Evolutionary conservation across 2,329 filamentous ascomycete species (phyloP).

Genomic region (Botrytis sinoallii): DNA sequence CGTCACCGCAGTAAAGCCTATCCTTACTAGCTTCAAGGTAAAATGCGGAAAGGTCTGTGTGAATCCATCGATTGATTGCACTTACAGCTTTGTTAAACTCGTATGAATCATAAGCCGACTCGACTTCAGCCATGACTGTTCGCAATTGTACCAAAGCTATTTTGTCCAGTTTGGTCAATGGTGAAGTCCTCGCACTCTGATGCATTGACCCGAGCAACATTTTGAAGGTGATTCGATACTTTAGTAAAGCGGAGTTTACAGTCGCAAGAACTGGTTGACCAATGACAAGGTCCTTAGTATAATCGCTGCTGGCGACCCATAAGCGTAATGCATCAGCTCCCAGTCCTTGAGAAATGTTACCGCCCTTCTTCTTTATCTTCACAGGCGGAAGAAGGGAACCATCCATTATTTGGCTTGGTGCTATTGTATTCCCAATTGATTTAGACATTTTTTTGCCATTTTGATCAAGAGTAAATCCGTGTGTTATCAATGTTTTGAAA

Average conservation of each 20-base stretch:
- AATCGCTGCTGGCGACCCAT: conserved; percentile 91
- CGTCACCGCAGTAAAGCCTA: conserved; percentile 78
- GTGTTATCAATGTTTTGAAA: conserved; percentile 87
- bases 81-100: conserved; percentile 80
- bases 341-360: conserved; percentile 61
- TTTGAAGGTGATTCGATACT: conserved; percentile 86
- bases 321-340: conserved; percentile 84
- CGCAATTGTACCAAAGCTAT: conserved; percentile 75
- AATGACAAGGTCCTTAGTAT: conserved; percentile 81
- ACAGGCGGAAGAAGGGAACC: conserved; percentile 69
- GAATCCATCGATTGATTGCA: conserved; percentile 76
- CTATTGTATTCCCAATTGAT: conserved; percentile 84
- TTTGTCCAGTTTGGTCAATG: conserved; percentile 62
- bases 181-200: conserved; percentile 41
- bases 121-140: conserved; percentile 62
- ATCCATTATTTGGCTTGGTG: conserved; percentile 78
- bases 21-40: conserved; percentile 95
- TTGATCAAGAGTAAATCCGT: conserved; percentile 89
- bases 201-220: conserved; percentile 79
- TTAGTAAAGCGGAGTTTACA: conserved; percentile 73
- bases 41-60: conserved; percentile 81
- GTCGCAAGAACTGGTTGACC: conserved; percentile 73
- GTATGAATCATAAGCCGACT: conserved; percentile 62
- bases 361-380: conserved; percentile 43
- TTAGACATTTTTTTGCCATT: conserved; percentile 99